These are phyloP conservation scores for Floccularia luteovirens DNA, from an alignment of 768 basidiomycete species.

Conservation along the genomic window DNA sequence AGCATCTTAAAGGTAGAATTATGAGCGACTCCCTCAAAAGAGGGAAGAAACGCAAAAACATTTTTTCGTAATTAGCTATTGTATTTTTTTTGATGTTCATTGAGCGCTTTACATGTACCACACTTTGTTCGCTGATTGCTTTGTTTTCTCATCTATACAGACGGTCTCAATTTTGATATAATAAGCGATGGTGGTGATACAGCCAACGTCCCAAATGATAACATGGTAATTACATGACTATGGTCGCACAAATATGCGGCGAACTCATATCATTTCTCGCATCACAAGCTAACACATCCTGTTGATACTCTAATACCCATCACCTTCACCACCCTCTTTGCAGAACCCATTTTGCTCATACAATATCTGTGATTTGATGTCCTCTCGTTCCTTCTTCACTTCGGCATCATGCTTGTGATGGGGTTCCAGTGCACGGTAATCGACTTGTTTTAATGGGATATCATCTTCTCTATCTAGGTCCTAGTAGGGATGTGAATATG, in stretches of 20 bases:
- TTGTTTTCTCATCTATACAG: too few relatives aligned
- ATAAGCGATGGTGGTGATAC: too few relatives aligned
- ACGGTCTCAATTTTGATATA: too few relatives aligned
- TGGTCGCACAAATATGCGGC: too few relatives aligned
- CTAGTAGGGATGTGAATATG: constrained; percentile 29
- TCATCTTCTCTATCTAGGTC: constrained; percentile 93
- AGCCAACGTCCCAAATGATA: too few relatives aligned
- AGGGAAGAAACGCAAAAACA: constrained; percentile 46
- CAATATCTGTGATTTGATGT: constrained; percentile 74
- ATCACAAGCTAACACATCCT: too few relatives aligned
- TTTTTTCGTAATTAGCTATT: constrained; percentile 18
- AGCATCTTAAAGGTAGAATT: constrained; percentile 30
- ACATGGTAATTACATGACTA: too few relatives aligned
- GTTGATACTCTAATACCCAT: constrained; percentile 85
- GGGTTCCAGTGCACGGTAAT: constrained; percentile 60
- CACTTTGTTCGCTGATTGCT: too few relatives aligned
- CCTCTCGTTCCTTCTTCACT: constrained; percentile 73
- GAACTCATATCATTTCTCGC: too few relatives aligned
- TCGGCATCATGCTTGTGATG: constrained; percentile 72
- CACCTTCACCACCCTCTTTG: constrained; percentile 93
- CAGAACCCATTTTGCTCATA: constrained; percentile 85
- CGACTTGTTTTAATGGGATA: constrained; percentile 67
- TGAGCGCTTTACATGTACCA: too few relatives aligned
- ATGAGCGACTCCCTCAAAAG: constrained; percentile 43
- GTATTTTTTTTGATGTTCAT: background rate